Conservation (phyloP, 2,329 filamentous ascomycete species). For the Xylaria sp. region DNA sequence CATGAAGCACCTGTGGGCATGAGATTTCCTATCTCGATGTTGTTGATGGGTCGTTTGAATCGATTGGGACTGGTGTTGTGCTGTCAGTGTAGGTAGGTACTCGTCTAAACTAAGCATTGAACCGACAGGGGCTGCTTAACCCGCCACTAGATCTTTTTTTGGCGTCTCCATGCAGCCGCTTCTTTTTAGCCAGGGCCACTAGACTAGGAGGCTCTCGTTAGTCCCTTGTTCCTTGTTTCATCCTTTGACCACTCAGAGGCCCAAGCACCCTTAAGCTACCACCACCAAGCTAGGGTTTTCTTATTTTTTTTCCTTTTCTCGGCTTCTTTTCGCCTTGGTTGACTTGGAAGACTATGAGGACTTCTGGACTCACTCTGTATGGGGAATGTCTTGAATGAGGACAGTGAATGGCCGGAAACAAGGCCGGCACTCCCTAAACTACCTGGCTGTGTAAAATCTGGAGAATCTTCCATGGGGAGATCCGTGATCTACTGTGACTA, state of each 20-base stretch:
- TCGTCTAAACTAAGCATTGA: background rate
- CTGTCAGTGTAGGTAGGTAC: background rate
- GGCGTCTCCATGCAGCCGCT: background rate
- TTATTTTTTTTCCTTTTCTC: background rate
- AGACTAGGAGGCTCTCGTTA: background rate
- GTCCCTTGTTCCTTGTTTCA: background rate
- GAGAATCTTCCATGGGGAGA: slow-evolving; percentile 1
- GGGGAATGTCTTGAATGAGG: background rate
- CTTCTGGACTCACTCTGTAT: background rate
- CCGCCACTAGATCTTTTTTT: background rate
- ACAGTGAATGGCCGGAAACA: background rate
- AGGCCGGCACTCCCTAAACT: slow-evolving; percentile 6
- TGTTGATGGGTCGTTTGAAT: no score
- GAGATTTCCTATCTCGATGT: background rate
- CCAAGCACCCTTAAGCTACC: background rate
- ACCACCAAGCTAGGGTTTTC: background rate
- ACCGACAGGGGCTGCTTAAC: background rate
- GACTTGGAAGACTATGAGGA: background rate
- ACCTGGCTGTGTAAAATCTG: no score
- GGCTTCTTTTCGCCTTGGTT: background rate
- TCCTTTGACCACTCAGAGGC: background rate
- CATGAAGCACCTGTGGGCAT: no score
- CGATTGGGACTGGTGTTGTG: no score
- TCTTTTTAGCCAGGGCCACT: background rate
- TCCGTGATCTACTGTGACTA: slow-evolving; percentile 2